Evolutionary conservation across 2,329 filamentous ascomycete species (phyloP), one percentile per base, ranked within the genome.

Genomic region (Aspergillus fischeri): DNA sequence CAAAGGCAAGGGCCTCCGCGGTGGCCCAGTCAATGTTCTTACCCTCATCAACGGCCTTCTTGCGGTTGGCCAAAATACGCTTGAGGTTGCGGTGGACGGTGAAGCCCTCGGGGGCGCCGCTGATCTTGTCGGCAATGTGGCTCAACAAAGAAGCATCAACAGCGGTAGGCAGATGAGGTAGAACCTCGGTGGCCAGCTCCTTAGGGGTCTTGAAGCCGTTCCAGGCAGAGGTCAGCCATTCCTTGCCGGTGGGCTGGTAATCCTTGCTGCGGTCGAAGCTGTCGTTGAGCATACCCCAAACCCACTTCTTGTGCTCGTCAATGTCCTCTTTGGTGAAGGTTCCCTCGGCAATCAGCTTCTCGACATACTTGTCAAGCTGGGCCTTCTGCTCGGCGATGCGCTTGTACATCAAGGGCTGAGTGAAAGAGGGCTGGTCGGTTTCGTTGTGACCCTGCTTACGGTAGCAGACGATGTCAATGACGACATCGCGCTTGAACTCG

Each of bases 381-480:
- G 89, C 86, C 63, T 88, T 84, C 75, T 97, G 91, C 59, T 88
- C 83, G 66, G 87, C 85, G 73, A 99, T 97, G 70, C 90, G 90
- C 87, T 97, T 97, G 86, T 99, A 99, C 94, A 99, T 99, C 67
- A 97, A 81, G 44, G 94, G 94, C 76, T 99, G 94, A n/a, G 94
- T 99, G 83, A 99, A 99, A 44, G 93, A 96, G 50, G 94, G 94
- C 82, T 99, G 94, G 74, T 99, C 94, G 10, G 94, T 99, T 82
- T 99, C 94, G 80, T 99, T 99, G 86, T 99, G 94, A 61, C 94
- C 94, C 76, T 97, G 87, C 81, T 97, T 99, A 72, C 94, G 90
- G 84, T 99, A 99, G 84, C 94, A 99, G 72, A 97, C 92, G 69
- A 99, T 86, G 76, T 99, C 94, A 70, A 99, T 91, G 67, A 99